phyloP scores from a whole-genome alignment of 306 rosid species.

The Cucurbita pepo region DNA sequence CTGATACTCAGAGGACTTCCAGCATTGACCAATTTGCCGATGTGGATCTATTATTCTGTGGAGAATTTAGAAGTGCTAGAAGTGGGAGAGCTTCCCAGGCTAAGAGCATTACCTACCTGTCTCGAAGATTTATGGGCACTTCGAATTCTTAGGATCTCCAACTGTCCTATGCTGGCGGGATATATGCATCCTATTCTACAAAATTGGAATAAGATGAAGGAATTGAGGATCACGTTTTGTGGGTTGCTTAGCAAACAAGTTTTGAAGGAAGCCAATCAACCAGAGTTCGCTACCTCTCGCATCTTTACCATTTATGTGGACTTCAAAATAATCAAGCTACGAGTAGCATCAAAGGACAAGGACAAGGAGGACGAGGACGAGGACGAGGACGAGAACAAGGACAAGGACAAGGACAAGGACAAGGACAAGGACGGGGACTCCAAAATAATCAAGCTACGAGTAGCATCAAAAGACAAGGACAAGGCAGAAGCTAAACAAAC shows the following conservation, averaged over 20 bases:
- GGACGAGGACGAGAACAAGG: too few relatives aligned
- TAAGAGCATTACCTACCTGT: neutral
- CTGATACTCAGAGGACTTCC: neutral
- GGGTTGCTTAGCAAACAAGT: neutral
- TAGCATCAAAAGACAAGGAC: too few relatives aligned
- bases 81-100: neutral
- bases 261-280: neutral
- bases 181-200: fast-evolving
- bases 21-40: neutral
- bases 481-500: too few relatives aligned
- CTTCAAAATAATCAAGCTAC: neutral
- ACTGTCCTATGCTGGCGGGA: neutral
- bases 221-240: constrained; percentile 2
- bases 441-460: too few relatives aligned
- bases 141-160: neutral
- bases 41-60: neutral
- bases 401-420: neutral
- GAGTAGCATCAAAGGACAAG: neutral
- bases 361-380: too few relatives aligned
- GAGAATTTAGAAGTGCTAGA: neutral
- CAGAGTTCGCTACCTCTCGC: neutral
- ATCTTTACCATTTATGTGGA: neutral
- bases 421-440: too few relatives aligned
- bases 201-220: neutral
- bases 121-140: neutral